A percentile compares a stretch with the other conserved stretches of the same genome.
These are phyloP conservation scores for Tricholoma flavovirens DNA, from an alignment of 768 basidiomycete genomes.

Conservation along the genomic window DNA sequence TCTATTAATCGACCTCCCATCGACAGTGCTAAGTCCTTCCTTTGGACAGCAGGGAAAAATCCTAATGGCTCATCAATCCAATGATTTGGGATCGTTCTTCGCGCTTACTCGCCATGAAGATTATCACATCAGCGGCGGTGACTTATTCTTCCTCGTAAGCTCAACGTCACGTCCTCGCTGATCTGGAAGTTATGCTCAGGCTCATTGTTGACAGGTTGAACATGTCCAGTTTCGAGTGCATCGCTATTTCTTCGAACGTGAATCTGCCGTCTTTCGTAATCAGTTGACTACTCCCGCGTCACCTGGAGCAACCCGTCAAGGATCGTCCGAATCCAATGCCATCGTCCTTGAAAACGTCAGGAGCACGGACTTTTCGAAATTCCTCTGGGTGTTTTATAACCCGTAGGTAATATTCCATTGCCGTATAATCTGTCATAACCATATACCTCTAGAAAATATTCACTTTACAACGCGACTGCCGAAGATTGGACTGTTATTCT, in stretches of 20 bases:
- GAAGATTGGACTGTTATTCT: slow-evolving; percentile 56
- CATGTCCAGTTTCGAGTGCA: slow-evolving; percentile 49
- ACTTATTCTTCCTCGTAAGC: slow-evolving; percentile 47
- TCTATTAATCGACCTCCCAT: slow-evolving; percentile 26
- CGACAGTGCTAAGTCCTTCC: slow-evolving; percentile 22
- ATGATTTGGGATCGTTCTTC: slow-evolving; percentile 15
- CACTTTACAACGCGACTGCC: slow-evolving; percentile 44
- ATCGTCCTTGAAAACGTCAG: slow-evolving; percentile 38
- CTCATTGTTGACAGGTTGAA: slow-evolving; percentile 36
- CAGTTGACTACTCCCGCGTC: slow-evolving; percentile 28
- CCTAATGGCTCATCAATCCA: slow-evolving; percentile 14
- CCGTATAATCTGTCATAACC: not conserved
- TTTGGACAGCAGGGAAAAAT: slow-evolving; percentile 20
- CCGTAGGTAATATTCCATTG: slow-evolving; percentile 28
- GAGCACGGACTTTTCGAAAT: slow-evolving; percentile 34
- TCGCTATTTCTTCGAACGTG: slow-evolving; percentile 47
- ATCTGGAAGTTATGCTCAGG: slow-evolving; percentile 29
- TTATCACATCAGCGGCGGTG: slow-evolving; percentile 49
- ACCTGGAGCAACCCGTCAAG: slow-evolving; percentile 26
- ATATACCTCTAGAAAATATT: slow-evolving; percentile 41
- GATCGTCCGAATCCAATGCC: slow-evolving; percentile 34
- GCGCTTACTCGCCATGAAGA: slow-evolving; percentile 26
- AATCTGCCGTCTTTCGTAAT: slow-evolving; percentile 40
- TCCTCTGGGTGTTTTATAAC: slow-evolving; percentile 56
- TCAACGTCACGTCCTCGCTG: slow-evolving; percentile 16